A percentile compares a stretch with the other conserved stretches of the same genome.
Evolutionary conservation across 2,329 filamentous ascomycete species (phyloP).

Genomic region (Metarhizium humberi): DNA sequence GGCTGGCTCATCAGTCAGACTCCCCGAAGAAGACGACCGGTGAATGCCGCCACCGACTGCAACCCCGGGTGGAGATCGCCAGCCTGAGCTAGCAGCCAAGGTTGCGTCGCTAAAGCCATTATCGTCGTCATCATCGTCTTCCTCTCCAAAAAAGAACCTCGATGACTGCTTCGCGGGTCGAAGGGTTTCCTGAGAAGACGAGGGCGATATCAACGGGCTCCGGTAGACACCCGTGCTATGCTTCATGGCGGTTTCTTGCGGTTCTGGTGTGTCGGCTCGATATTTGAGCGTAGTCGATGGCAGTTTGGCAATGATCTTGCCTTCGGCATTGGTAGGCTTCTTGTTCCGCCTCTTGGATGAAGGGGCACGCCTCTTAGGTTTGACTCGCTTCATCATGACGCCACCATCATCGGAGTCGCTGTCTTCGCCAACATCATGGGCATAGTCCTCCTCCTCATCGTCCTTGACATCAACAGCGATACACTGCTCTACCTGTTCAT

Average conservation of each 20-base stretch:
- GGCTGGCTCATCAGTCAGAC: conserved; percentile 39
- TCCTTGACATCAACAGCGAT: conserved; percentile 86
- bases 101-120: conserved; percentile 36
- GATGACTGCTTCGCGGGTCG: conserved; percentile 59
- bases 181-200: conserved; percentile 75
- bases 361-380: conserved; percentile 46
- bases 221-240: conserved; percentile 40
- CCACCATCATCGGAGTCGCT: conserved; percentile 68
- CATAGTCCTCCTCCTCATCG: conserved; percentile 62
- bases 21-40: conserved; percentile 38
- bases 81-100: conserved; percentile 19
- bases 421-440: conserved; percentile 44
- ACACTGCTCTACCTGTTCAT: conserved; percentile 90
- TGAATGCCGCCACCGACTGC: conserved; percentile 24
- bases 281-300: conserved; percentile 85
- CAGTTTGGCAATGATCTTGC: conserved; percentile 80
- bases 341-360: conserved; percentile 30
- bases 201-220: conserved; percentile 53
- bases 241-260: conserved; percentile 51
- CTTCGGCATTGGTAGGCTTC: conserved; percentile 45
- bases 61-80: conserved; percentile 20
- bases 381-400: conserved; percentile 73
- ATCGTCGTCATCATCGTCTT: conserved; percentile 45
- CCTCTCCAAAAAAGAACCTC: conserved; percentile 53
- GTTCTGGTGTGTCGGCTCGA: conserved; percentile 65